phyloP scores from a whole-genome alignment of 176 grass and related monocot species.

The Oryza nivara region DNA sequence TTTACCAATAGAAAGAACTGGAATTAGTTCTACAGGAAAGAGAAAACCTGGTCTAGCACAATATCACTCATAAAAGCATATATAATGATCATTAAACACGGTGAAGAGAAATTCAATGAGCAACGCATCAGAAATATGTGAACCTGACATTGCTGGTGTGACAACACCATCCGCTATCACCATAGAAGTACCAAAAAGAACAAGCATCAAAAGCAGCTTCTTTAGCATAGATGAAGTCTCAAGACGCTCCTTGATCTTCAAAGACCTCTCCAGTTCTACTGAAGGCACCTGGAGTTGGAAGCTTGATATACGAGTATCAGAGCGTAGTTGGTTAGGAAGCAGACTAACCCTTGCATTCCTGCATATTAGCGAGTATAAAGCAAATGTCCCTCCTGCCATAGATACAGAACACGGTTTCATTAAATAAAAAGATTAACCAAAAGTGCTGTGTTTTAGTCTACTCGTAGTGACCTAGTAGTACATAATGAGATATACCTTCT shows the following conservation, averaged over 20 bases:
- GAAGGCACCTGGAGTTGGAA: slow-evolving; percentile 95
- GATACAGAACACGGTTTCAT: slow-evolving; percentile 37
- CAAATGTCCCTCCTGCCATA: slow-evolving; percentile 96
- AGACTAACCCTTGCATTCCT: slow-evolving; percentile 91
- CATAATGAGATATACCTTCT: slow-evolving; percentile 75
- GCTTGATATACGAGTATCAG: slow-evolving; percentile 91
- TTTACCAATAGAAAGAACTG: slow-evolving; percentile 44
- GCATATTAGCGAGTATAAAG: slow-evolving; percentile 97
- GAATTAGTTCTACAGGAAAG: slow-evolving; percentile 35
- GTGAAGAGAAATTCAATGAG: slow-evolving; percentile 38
- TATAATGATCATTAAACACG: slow-evolving; percentile 22
- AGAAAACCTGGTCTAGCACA: slow-evolving; percentile 11
- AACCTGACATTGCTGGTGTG: slow-evolving; percentile 97
- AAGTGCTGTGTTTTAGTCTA: slow-evolving; percentile 23
- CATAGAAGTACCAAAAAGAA: slow-evolving; percentile 96
- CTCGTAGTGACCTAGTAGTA: slow-evolving; percentile 1
- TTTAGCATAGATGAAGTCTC: slow-evolving; percentile 86
- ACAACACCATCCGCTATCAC: slow-evolving; percentile 90
- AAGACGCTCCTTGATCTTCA: slow-evolving; percentile 88
- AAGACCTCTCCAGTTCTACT: slow-evolving; percentile 90
- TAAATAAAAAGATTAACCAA: slow-evolving; percentile 32
- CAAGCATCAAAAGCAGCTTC: slow-evolving; percentile 91
- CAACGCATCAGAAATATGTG: slow-evolving; percentile 35
- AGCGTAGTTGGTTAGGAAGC: slow-evolving; percentile 89
- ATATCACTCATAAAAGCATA: slow-evolving; percentile 26